Evolutionary conservation across 768 basidiomycete genomes (phyloP), one percentile per base, ranked within the genome.

Genomic region (Macrolepiota fuliginosa): DNA sequence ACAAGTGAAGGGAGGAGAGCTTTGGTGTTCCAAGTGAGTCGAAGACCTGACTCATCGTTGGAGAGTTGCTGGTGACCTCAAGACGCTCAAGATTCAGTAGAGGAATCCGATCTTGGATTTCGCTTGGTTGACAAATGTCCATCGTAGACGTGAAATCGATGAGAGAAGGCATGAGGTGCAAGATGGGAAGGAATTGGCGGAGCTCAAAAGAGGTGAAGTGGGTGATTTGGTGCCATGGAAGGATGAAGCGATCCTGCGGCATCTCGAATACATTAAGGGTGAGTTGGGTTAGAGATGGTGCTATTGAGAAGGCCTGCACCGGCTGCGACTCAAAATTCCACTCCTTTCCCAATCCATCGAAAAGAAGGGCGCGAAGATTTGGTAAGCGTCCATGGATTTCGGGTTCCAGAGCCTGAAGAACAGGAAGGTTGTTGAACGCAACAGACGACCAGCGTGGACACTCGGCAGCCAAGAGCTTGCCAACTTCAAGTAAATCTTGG

Each of bases 381-480:
- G 57, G 49, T 3, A 58, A 42, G 24, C 22, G 46, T 24, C 35
- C 57, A 15, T 15, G n/a, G 13, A 50, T 39, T 25, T 58, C 36
- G 10, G 57, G 57, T 22, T 58, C 57, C 57, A 58, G n/a, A 17
- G 47, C 22, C 36, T 51, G 57, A 19, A 58, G 57, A 13, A 50
- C 47, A 7, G 57, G 57, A n/a, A 58, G 57, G 22, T 58, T 58
- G n/a, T 58, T 58, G 36, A 58, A 58, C 22, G 57, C 57, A 36
- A 50, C 57, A 47, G 57, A 58, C 24, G 35, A 22, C 57, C 57
- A 58, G 27, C 57, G 46, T 5, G 57, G 13, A n/a, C 47, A 58
- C 15, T 58, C 47, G 19, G 22, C 36, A 13, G 57, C 57, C 11
- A 58, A 29, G 12, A 58, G 46, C 47, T 58, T 50, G 22, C n/a